Percentiles rank a stretch among this genome's conserved stretches.
Evolutionary conservation across 2,329 filamentous ascomycete genomes (phyloP).

Genomic region (Nemania sp.): DNA sequence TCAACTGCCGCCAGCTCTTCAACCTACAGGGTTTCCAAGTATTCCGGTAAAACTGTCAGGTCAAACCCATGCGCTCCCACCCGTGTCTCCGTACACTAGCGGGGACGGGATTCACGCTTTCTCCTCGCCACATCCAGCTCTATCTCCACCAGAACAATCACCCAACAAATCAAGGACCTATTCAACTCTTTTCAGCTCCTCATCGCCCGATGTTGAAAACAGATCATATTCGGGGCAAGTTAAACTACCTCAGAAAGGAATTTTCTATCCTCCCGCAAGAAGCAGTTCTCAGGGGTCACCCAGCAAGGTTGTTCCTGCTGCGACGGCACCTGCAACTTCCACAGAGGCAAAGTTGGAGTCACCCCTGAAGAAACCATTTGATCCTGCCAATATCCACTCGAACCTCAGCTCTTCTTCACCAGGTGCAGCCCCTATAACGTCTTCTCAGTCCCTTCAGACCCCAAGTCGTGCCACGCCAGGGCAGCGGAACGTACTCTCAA

Average conservation of each 20-base stretch:
- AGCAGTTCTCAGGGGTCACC: conserved; percentile 28
- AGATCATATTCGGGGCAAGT: conserved; percentile 25
- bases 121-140: conserved; percentile 48
- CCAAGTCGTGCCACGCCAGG: conserved; percentile 28
- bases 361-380: conserved; percentile 37
- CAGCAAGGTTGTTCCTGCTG: conserved; percentile 31
- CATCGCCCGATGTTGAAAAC: conserved; percentile 34
- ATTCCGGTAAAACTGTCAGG: conserved; percentile 39
- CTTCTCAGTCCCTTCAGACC: conserved; percentile 31
- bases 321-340: conserved; percentile 29
- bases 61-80: conserved; percentile 35
- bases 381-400: conserved; percentile 31
- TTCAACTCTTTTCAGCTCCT: conserved; percentile 44
- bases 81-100: conserved; percentile 38
- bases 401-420: conserved; percentile 38
- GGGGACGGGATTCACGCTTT: conserved; percentile 46
- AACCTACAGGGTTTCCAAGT: conserved; percentile 26
- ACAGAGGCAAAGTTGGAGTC: conserved; percentile 35
- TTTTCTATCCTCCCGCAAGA: conserved; percentile 40
- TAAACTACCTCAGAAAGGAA: conserved; percentile 39
- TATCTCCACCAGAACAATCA: conserved; percentile 48
- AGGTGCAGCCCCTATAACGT: conserved; percentile 33
- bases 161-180: conserved; percentile 48
- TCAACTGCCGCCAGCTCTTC: conserved; percentile 28
- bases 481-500: conserved; percentile 34